Base-by-base conservation (phyloP, 2,329 filamentous ascomycete genomes). In the Westerdykella ornata region DNA sequence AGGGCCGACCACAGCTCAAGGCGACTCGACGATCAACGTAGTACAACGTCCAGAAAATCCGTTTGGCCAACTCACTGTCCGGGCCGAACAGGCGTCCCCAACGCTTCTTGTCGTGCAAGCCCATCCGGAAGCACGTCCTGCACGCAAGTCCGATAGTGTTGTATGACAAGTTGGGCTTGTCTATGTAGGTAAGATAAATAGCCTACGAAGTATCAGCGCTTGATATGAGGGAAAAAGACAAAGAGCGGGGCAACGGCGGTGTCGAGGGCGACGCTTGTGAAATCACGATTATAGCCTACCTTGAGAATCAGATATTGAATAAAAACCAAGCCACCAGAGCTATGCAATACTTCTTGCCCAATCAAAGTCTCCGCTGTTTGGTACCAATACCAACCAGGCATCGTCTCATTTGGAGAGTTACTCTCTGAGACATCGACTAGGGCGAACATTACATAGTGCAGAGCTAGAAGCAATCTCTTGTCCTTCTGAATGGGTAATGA, bases 381-480 rank as follows among this genome's bases (percentile, higher is more conserved):
- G 31, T 51, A 53, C 61, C 61, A 64, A 8, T 51, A 49, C 59
- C 58, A 62, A 1, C 61, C 61, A 8, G 47, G 38, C 17, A 47
- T 47, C 17, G 50, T 54, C 13, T 37, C 37, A 14, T 37, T 8
- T n/a, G 22, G 35, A 20, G 43, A 32, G 11, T 39, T 39, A 17
- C 52, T 35, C 19, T 42, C 35, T 8, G 52, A 14, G 18, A 54
- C 45, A 11, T 58, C 46, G 22, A 47, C 43, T 20, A 51, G 54
- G 1, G 60, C 57, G 32, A 63, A 62, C 6, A 63, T 46, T 13
- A 54, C 45, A 31, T 64, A 64, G 37, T 58, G 53, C 5, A 64
- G 39, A 1, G 57, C 59, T 5, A 64, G 43, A 22, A 60, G 55
- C n/a, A 47, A 49, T n/a, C 48, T 20, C 17, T 60, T 52, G 14